phyloP scores from a whole-genome alignment of 192 early-diverging fungal genomes.

The Kappamyces sp. region DNA sequence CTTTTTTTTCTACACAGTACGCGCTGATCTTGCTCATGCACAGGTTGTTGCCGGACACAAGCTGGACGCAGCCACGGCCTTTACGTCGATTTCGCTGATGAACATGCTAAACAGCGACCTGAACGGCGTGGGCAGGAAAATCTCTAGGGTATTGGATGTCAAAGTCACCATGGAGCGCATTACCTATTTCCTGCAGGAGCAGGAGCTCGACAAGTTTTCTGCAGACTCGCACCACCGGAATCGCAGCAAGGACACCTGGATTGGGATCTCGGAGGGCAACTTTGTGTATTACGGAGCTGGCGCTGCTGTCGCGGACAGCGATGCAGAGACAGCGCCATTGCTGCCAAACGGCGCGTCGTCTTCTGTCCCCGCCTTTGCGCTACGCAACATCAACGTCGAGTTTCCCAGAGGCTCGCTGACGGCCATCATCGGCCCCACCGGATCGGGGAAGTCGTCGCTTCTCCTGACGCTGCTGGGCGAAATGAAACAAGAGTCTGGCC shows the following conservation, averaged over 20 bases:
- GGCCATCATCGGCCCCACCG: slow-evolving; percentile 75
- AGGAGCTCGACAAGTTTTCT: slow-evolving; percentile 31
- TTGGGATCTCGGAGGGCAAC: slow-evolving; percentile 7
- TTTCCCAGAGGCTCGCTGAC: slow-evolving; percentile 74
- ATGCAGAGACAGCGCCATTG: slow-evolving; percentile 8
- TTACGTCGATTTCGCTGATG: slow-evolving; percentile 29
- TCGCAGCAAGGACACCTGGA: not conserved
- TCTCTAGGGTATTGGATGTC: slow-evolving; percentile 18
- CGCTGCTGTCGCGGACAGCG: not conserved
- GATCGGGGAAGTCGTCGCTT: slow-evolving; percentile 72
- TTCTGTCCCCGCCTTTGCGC: slow-evolving; percentile 32
- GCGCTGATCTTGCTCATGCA: not conserved
- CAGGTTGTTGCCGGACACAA: slow-evolving; percentile 23
- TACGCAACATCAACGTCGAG: slow-evolving; percentile 55
- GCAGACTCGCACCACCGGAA: not conserved
- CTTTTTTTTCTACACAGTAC: slow-evolving; percentile 48
- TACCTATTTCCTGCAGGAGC: slow-evolving; percentile 30
- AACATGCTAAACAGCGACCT: not conserved
- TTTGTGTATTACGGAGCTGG: slow-evolving; percentile 6
- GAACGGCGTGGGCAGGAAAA: not conserved
- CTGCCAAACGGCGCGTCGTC: too few relatives aligned
- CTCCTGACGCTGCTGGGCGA: slow-evolving; percentile 79
- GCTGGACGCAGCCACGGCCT: slow-evolving; percentile 34
- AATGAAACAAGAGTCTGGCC: slow-evolving; percentile 45
- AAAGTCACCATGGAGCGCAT: slow-evolving; percentile 32